Evolutionary conservation across 2,329 filamentous ascomycete genomes (phyloP), one percentile per base, ranked within the genome.

Genomic region (Aspergillus sp.): DNA sequence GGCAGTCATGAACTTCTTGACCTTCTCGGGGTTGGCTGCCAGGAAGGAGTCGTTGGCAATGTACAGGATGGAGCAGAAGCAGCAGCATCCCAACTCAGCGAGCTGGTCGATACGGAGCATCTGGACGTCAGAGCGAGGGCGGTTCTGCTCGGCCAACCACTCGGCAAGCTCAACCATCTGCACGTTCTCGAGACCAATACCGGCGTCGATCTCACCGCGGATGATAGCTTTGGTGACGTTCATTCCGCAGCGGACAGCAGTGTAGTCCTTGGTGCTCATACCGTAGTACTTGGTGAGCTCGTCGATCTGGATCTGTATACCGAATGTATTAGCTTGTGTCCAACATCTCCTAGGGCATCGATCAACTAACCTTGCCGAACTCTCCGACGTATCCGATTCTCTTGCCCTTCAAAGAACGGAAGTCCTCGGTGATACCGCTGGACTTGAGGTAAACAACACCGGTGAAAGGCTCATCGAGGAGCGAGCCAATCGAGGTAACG

Each of bases 91-190:
- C 3, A 89, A 74, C 64, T 88, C 83, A 30, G 86, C 86, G 27
- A 90, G 82, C 70, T 89, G 79, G 62, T 90, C 86, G 59, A 90
- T 90, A 57, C 86, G 82, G 12, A 90, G 78, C 85, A 90, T 89
- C 67, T 87, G 82, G 6, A 88, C 86, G 50, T 89, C 85, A 10
- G 72, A 69, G 61, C 77, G 78, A 46, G 80, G 76, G 1, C 83
- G 82, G 53, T 75, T 75, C 61, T 86, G 82, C 0, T 61, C 49
- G 0, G 74, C 74, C 13, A 89, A 81, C 85, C 85, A 89, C 60
- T 88, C 84, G 64, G 86, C 85, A 2, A 90, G 75, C 67, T 89
- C 86, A 35, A 89, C 86, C 85, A 88, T 88, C 66, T 90, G 86
- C 6, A 89, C 85, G 59, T 90, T 90, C 66, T 89, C 86, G 5